A percentile compares a stretch with the other conserved stretches of the same genome.
phyloP scores from a whole-genome alignment of 495 filamentous ascomycete species.

The Aspergillus nanangensis region DNA sequence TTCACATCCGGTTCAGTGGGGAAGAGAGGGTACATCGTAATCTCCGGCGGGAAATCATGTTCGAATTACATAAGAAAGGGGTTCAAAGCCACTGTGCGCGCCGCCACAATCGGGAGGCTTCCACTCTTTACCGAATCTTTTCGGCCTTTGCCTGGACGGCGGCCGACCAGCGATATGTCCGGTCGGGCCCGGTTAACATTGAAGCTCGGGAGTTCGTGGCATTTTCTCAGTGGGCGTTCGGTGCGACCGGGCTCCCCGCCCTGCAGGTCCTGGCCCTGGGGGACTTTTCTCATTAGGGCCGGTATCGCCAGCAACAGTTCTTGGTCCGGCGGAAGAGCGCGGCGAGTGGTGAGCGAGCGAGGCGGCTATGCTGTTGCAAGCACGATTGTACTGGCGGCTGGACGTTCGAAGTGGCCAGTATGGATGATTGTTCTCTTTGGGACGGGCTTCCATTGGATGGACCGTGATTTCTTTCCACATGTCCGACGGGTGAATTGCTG shows the following conservation, averaged over 20 bases:
- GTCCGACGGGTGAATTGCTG: not conserved
- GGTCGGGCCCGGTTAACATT: not conserved
- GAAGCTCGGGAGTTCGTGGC: not conserved
- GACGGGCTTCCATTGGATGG: not conserved
- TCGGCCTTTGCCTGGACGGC: not conserved
- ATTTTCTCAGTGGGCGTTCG: not conserved
- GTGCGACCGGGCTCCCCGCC: not conserved
- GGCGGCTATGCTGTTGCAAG: not conserved
- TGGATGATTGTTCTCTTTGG: constrained; percentile 1
- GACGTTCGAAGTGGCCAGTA: not conserved
- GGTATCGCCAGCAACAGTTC: not conserved
- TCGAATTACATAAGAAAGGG: not conserved
- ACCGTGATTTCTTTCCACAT: not conserved
- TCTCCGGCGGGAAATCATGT: not conserved
- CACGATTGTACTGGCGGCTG: not conserved
- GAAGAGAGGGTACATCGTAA: not conserved
- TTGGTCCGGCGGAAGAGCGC: not conserved
- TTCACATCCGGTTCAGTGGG: not conserved
- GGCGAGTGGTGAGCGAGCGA: not conserved
- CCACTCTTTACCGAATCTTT: not conserved
- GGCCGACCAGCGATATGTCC: not conserved
- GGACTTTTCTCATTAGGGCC: not conserved
- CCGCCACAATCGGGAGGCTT: not conserved
- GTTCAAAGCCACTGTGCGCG: not conserved
- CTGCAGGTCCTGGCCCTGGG: not conserved